Percentiles rank a stretch among this genome's conserved stretches.
phyloP scores from a whole-genome alignment of 805 yeast genomes.

The Vanderwaltozyma verrucispora region DNA sequence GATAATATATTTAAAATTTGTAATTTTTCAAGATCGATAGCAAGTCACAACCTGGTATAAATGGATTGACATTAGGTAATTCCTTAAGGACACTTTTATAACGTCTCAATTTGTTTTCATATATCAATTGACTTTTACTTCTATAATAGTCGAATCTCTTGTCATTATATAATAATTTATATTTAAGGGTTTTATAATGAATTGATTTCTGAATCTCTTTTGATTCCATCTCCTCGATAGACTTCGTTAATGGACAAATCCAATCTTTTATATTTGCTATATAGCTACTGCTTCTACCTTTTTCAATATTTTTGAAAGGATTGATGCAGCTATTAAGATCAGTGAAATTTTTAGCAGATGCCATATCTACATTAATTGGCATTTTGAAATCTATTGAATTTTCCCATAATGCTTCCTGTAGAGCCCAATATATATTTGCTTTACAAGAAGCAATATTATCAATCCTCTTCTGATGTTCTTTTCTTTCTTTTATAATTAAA shows the following conservation, averaged over 20 bases:
- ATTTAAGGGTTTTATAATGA: slow-evolving; percentile 13
- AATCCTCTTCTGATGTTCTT: slow-evolving; percentile 13
- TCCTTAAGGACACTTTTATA: slow-evolving; percentile 12
- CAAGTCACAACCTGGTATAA: slow-evolving; percentile 9
- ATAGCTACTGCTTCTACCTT: neutral
- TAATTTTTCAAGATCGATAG: slow-evolving; percentile 9
- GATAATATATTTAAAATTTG: slow-evolving; percentile 5
- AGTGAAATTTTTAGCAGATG: too few relatives aligned
- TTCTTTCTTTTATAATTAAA: slow-evolving; percentile 15
- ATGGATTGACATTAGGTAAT: slow-evolving; percentile 16
- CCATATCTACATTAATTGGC: neutral
- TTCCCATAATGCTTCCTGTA: slow-evolving; percentile 27
- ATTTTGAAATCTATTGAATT: slow-evolving; percentile 7
- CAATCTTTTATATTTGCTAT: slow-evolving; percentile 10
- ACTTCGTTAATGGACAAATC: slow-evolving; percentile 18
- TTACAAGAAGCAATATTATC: slow-evolving; percentile 12
- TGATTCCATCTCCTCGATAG: slow-evolving; percentile 6
- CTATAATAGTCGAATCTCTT: slow-evolving; percentile 10
- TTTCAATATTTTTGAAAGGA: neutral
- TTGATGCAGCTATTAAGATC: neutral
- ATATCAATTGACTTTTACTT: slow-evolving; percentile 14
- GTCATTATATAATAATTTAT: slow-evolving; percentile 7
- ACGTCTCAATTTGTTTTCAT: slow-evolving; percentile 16
- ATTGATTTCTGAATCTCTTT: slow-evolving; percentile 5
- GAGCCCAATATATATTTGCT: slow-evolving; percentile 16